Evolutionary conservation across 164 flowering plant genomes (phyloP).

Genomic region (Houttuynia cordata): DNA sequence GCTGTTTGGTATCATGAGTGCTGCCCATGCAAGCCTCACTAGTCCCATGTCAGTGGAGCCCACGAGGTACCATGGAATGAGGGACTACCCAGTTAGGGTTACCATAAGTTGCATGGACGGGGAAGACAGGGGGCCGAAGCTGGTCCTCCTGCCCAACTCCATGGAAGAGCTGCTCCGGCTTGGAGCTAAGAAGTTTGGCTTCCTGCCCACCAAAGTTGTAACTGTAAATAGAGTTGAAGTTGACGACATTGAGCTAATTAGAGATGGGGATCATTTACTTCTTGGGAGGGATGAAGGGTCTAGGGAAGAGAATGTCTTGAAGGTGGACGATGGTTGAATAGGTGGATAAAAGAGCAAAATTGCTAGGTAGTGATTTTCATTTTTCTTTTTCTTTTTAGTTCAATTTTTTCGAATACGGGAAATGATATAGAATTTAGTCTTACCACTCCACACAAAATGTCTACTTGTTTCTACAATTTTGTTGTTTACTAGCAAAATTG

Average conservation of each 20-base stretch:
- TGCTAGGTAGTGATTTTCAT: no score
- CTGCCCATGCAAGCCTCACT: slow-evolving; percentile 30
- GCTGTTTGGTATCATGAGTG: slow-evolving; percentile 69
- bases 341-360: no score
- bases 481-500: no score
- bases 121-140: slow-evolving; percentile 36
- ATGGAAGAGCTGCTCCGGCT: slow-evolving; percentile 41
- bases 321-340: neutral
- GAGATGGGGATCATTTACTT: slow-evolving; percentile 78
- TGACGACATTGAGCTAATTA: slow-evolving; percentile 51
- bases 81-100: slow-evolving; percentile 30
- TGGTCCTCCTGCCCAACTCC: slow-evolving; percentile 46
- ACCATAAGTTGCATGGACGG: slow-evolving; percentile 46
- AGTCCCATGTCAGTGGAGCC: slow-evolving; percentile 7
- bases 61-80: neutral
- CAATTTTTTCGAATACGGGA: no score
- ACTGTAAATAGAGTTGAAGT: slow-evolving; percentile 50
- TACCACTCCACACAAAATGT: no score
- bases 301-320: neutral
- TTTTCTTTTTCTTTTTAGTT: no score
- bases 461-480: no score
- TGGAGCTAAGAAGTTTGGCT: slow-evolving; percentile 45
- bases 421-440: no score
- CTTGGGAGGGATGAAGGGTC: slow-evolving; percentile 24
- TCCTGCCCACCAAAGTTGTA: slow-evolving; percentile 28